Evolutionary conservation across 1,284 basidiomycete genomes (phyloP).

Genomic region (Mycena sp.): DNA sequence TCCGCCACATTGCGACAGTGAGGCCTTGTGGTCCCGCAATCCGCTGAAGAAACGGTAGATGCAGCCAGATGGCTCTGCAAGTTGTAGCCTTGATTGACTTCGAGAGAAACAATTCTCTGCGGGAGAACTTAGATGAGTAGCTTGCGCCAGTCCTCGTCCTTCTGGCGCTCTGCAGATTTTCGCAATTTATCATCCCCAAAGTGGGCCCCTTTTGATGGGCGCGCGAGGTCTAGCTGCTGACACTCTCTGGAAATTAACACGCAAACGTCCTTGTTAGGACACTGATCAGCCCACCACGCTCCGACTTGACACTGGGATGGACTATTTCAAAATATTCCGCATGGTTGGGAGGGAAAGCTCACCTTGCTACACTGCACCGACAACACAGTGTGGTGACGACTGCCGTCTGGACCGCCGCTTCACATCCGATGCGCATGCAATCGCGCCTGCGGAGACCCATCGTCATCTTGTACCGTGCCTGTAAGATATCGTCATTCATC

Average conservation of each 20-base stretch:
- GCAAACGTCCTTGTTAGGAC: slow-evolving; percentile 4
- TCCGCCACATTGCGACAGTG: no score
- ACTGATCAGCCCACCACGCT: background rate
- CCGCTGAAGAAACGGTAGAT: no score
- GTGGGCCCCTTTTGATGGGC: background rate
- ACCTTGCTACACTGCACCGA: background rate
- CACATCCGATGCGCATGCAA: background rate
- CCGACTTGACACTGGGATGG: background rate
- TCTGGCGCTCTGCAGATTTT: background rate
- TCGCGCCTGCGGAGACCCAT: background rate
- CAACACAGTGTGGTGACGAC: background rate
- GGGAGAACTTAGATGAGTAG: background rate
- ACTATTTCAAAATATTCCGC: background rate
- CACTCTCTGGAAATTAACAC: background rate
- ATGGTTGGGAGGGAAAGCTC: background rate
- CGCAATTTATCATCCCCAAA: background rate
- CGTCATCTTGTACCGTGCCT: slow-evolving; percentile 6
- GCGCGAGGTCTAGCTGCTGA: background rate
- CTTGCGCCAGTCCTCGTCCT: background rate
- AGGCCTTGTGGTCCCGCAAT: no score
- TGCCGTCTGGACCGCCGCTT: background rate
- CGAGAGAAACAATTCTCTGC: background rate
- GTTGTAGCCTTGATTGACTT: background rate
- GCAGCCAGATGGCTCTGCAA: slow-evolving; percentile 2
- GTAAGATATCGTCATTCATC: background rate